A percentile compares a stretch with the other conserved stretches of the same genome.
phyloP scores from a whole-genome alignment of 1,139 yeast genomes.

The Lodderomyces parapsilosis region DNA sequence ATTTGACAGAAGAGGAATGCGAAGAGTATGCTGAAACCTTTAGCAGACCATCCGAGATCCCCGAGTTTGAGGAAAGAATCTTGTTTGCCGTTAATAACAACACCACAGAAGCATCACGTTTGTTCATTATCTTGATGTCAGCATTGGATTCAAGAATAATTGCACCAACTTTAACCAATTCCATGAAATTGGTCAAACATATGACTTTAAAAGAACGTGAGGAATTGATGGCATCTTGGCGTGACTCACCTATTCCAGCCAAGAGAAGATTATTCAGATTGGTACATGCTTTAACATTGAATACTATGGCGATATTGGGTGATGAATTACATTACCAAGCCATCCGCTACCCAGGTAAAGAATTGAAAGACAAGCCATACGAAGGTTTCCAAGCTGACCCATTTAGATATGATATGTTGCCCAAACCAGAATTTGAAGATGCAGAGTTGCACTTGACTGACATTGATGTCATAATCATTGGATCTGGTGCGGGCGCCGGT shows the following conservation, averaged over 20 bases:
- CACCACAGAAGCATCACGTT: conserved; percentile 18
- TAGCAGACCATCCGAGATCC: conserved; percentile 31
- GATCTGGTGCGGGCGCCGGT: conserved; percentile 62
- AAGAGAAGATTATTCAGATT: conserved; percentile 32
- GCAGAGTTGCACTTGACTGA: conserved; percentile 37
- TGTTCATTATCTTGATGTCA: conserved; percentile 25
- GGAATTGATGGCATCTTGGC: conserved; percentile 33
- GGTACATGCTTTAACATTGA: conserved; percentile 23
- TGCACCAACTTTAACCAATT: conserved; percentile 37
- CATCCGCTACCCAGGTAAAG: conserved; percentile 35
- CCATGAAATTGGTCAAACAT: conserved; percentile 34
- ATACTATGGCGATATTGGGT: conserved; percentile 25
- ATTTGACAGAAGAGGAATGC: conserved; percentile 29
- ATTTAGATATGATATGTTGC: conserved; percentile 32
- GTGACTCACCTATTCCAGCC: conserved; percentile 33
- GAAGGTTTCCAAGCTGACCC: conserved; percentile 27
- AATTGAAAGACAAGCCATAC: conserved; percentile 27
- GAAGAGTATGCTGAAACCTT: conserved; percentile 31
- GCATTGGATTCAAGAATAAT: conserved; percentile 31
- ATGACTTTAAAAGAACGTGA: conserved; percentile 35
- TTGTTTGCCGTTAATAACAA: conserved; percentile 18
- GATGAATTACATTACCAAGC: conserved; percentile 36
- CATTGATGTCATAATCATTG: conserved; percentile 49
- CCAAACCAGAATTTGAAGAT: conserved; percentile 30
- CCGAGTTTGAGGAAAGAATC: conserved; percentile 25